Base-by-base conservation (phyloP, 345 rosid genomes). In the Euclidium syriacum region DNA sequence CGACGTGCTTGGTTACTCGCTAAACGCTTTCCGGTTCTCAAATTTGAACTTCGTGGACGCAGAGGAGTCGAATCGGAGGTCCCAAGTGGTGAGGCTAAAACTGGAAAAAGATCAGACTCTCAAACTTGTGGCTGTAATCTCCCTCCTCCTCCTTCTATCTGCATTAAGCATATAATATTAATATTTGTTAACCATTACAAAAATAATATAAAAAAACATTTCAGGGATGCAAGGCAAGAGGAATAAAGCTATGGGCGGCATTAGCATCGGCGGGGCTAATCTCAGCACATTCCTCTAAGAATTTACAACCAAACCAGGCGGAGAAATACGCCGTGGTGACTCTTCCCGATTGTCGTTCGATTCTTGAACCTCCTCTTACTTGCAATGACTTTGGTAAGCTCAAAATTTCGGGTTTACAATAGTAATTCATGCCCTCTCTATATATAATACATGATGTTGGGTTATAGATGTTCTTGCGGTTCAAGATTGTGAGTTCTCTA, bases 1-100 rank as follows among this genome's bases (percentile, higher is more conserved):
- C n/a, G 95, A 92, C 83, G 56, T 92, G 82, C 71, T 92, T 22
- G 98, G 98, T 4, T 92, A 92, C 68, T 92, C 98, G 24, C 29
- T 92, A 73, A 92, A 89, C 48, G 77, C 96, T 0, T 77, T 89
- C 9, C 52, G 94, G 82, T 63, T 81, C 17, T 18, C 95, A 5
- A 78, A 88, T 71, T 59, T 92, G 78, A 20, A 63, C 9, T 89
- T 88, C 48, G 73, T 75, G 15, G 94, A 83, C 53, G 56, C 78
- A 0, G 70, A 62, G 35, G 50, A 54, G 5, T 20, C 63, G 41
- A 42, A 35, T 56, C 83, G 88, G 68, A 41, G 55, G 14, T 83
- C 98, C 2, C 80, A 74, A 70, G 58, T 89, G 34, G 78, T 80
- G 25, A 74, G 95, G 62, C 29, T 92, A 52, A 79, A 43, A 57